Base-by-base conservation (phyloP, 371 early-diverging fungal species). In the Mortierella sp. region DNA sequence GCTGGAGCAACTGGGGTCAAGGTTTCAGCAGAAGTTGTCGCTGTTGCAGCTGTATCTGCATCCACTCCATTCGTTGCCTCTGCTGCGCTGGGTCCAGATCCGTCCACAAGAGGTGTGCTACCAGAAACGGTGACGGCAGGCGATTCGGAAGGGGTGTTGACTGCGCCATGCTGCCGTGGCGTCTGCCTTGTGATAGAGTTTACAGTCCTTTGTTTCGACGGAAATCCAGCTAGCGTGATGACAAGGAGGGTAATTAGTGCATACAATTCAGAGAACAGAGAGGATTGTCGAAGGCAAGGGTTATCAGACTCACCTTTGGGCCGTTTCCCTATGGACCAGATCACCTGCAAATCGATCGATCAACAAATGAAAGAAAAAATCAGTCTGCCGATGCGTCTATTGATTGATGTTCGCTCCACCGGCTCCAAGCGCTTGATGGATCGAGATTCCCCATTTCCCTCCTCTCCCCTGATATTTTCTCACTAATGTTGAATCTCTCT, bases 1-100 rank as follows among this genome's bases (percentile, higher is more conserved):
- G 81, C 72, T 21, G 79, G 42, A 26, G 80, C 56, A 46, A 79
- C 60, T 28, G 79, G 73, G 24, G 60, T 63, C 19, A 50, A 50
- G 1, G 61, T n/a, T 47, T 49, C 34, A 48, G 47, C 64, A 21
- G 55, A 21, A 17, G 70, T 26, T 8, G 69, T 6, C 15, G 69
- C n/a, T n/a, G 55, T 4, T 4, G 56, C 31, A 17, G 43, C 30
- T 37, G 21, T n/a, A 48, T 37, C 6, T 31, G n/a, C n/a, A n/a
- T n/a, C n/a, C n/a, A n/a, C n/a, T 21, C 15, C 51, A 12, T 37
- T 15, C 15, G 19, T 23, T 21, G 61, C 34, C 17, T 7, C 44
- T 23, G 30, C 19, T 17, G 41, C 26, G 24, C 50, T 26, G 12
- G 39, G 19, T 44, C 15, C 39, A 9, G 44, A 19, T 30, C 34